Conservation (phyloP, 2,329 filamentous ascomycete genomes). For the Xylariaceae sp. region DNA sequence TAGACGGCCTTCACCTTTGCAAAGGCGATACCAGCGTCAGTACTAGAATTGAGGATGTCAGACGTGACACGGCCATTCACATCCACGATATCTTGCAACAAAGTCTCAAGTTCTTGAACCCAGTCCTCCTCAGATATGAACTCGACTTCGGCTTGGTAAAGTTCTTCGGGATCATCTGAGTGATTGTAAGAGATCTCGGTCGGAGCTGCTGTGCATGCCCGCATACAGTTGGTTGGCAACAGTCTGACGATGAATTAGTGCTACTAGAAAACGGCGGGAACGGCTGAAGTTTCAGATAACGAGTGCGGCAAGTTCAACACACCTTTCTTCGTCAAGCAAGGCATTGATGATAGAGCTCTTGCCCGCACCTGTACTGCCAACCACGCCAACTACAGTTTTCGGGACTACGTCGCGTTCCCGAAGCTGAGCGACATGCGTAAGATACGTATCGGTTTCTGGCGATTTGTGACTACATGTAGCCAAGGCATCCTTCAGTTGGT, state of each 20-base stretch:
- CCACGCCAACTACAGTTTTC: conserved; percentile 50
- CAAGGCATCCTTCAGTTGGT: conserved; percentile 16
- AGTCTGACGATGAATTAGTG: conserved; percentile 18
- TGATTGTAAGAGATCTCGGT: conserved; percentile 30
- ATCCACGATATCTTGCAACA: conserved; percentile 26
- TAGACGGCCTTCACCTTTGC: conserved; percentile 30
- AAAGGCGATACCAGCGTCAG: conserved; percentile 28
- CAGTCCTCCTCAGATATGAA: conserved; percentile 28
- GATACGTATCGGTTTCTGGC: conserved; percentile 30
- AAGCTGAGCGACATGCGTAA: conserved; percentile 38
- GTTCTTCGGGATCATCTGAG: conserved; percentile 24
- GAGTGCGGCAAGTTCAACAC: neutral
- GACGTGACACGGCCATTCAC: conserved; percentile 22
- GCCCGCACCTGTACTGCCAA: conserved; percentile 57
- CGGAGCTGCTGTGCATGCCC: conserved; percentile 28
- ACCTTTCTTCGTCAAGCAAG: conserved; percentile 54
- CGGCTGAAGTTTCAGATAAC: neutral
- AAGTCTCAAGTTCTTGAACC: conserved; percentile 22
- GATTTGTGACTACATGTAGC: neutral
- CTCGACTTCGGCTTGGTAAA: conserved; percentile 29
- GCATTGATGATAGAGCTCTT: conserved; percentile 61
- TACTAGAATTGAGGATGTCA: conserved; percentile 22
- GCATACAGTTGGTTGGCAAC: conserved; percentile 26
- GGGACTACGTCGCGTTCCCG: conserved; percentile 34
- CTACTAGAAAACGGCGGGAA: neutral